Evolutionary conservation across 352 stramenopile species (phyloP).

Genomic region (Elongisporangium undulatum): DNA sequence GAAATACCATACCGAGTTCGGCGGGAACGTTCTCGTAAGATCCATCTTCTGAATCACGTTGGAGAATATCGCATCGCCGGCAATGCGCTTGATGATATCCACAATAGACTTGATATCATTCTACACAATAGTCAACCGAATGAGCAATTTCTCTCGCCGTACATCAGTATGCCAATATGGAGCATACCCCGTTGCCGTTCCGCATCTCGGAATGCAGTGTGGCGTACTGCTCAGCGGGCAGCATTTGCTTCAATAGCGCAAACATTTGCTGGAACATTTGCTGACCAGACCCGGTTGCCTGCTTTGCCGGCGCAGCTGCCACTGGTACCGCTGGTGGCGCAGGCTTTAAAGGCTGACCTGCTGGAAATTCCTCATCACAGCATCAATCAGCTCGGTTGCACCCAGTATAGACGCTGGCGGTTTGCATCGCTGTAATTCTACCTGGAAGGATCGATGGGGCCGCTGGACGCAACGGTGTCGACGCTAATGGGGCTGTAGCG

Average conservation of each 20-base stretch:
- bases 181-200: conserved; percentile 65
- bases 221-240: conserved; percentile 79
- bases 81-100: conserved; percentile 85
- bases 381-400: not conserved
- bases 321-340: not conserved
- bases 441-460: not conserved
- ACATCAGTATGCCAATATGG: not conserved
- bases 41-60: conserved; percentile 84
- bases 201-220: conserved; percentile 77
- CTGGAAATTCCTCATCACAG: not conserved
- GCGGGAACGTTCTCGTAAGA: conserved; percentile 56
- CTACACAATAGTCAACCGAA: conserved; percentile 12
- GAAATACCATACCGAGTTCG: not conserved
- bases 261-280: conserved; percentile 90
- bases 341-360: conserved; percentile 4
- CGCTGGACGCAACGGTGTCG: not conserved
- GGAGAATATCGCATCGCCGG: conserved; percentile 74
- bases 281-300: conserved; percentile 54
- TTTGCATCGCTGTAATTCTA: not conserved
- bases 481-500: not conserved
- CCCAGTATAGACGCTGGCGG: not conserved
- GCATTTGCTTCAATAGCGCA: conserved; percentile 76
- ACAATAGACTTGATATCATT: conserved; percentile 87
- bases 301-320: conserved; percentile 20
- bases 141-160: not conserved